A percentile compares a stretch with the other conserved stretches of the same genome.
phyloP scores from a whole-genome alignment of 768 basidiomycete genomes.

The Agrocybe chaxingu region DNA sequence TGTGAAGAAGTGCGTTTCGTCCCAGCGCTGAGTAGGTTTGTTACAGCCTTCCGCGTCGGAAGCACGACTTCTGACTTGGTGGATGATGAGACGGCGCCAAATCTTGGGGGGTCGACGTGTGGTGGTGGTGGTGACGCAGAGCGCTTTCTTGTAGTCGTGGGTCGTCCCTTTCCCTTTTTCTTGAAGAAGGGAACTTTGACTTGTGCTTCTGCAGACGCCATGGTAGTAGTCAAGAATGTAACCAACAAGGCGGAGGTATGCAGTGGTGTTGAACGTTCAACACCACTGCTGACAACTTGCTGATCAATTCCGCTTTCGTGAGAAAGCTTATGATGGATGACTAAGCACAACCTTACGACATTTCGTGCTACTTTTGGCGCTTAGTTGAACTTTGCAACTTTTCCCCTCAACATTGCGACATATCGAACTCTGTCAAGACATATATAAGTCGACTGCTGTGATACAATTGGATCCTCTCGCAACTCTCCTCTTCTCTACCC shows the following conservation, averaged over 20 bases:
- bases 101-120: slow-evolving; percentile 19
- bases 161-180: slow-evolving; percentile 69
- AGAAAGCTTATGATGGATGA: not conserved
- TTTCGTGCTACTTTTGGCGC: slow-evolving; percentile 7
- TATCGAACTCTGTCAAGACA: not conserved
- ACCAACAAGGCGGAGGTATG: not conserved
- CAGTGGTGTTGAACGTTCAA: too few relatives aligned
- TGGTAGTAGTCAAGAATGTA: slow-evolving; percentile 19
- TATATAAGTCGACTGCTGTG: slow-evolving; percentile 1
- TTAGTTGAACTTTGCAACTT: not conserved
- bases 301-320: too few relatives aligned
- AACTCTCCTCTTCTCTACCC: too few relatives aligned
- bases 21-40: slow-evolving; percentile 65
- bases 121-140: slow-evolving; percentile 61
- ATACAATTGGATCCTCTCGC: too few relatives aligned
- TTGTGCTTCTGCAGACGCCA: slow-evolving; percentile 32
- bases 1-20: slow-evolving; percentile 51
- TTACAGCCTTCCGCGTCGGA: slow-evolving; percentile 63
- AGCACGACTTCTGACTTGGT: slow-evolving; percentile 72
- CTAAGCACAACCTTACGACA: not conserved
- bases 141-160: slow-evolving; percentile 72
- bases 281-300: too few relatives aligned
- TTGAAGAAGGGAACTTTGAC: slow-evolving; percentile 85
- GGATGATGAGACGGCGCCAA: slow-evolving; percentile 26
- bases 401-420: slow-evolving; percentile 8